phyloP scores from a whole-genome alignment of 495 filamentous ascomycete genomes.

The Daldinia concentrica region DNA sequence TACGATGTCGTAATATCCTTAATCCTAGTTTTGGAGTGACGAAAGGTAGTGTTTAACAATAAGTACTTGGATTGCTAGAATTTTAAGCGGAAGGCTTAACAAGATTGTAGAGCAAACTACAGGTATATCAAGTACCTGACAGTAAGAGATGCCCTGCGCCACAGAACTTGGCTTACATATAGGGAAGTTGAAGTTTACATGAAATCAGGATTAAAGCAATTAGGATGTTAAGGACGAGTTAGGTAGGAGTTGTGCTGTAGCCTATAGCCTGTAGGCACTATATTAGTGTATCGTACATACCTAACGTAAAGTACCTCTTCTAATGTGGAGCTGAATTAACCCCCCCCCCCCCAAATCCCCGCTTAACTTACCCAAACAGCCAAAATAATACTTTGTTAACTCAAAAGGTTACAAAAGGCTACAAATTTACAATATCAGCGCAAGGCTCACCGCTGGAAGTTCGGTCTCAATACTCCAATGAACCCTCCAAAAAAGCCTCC shows the following conservation, averaged over 20 bases:
- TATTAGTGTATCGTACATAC: no score
- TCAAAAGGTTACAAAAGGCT: not conserved
- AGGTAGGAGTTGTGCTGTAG: not conserved
- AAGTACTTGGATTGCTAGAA: no score
- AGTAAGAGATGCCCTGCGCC: not conserved
- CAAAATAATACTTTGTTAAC: not conserved
- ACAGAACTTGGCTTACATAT: not conserved
- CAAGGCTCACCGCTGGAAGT: slow-evolving; percentile 33
- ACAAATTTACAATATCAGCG: slow-evolving; percentile 1
- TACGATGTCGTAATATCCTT: not conserved
- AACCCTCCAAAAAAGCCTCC: not conserved
- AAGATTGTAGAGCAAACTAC: no score
- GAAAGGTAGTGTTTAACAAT: not conserved
- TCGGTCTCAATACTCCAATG: slow-evolving; percentile 15
- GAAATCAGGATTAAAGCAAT: slow-evolving; percentile 1
- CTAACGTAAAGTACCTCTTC: no score
- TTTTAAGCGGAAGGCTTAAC: no score
- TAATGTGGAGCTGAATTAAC: not conserved
- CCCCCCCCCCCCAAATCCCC: slow-evolving; percentile 2
- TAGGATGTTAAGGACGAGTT: not conserved
- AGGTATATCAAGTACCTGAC: not conserved
- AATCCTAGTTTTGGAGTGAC: not conserved
- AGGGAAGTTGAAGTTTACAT: not conserved
- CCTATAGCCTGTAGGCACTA: no score
- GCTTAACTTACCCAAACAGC: not conserved